Conservation (phyloP, 192 early-diverging fungal species). For the Geranomyces michiganensis region DNA sequence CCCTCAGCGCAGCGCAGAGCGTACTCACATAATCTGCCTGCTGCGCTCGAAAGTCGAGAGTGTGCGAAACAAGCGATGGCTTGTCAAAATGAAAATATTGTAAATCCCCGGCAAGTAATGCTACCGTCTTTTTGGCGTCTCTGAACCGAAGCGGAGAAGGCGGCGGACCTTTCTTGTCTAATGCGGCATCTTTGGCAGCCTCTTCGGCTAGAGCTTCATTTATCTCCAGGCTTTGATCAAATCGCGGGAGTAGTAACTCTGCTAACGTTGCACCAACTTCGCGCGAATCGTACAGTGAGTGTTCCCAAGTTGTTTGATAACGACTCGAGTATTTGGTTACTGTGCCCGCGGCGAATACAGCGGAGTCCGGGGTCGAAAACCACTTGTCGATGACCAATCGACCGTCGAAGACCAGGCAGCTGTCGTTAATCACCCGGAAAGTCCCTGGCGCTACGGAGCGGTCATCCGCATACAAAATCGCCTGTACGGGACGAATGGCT, state of each 20-base stretch:
- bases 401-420: slow-evolving; percentile 57
- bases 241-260: slow-evolving; percentile 44
- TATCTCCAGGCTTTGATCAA: slow-evolving; percentile 38
- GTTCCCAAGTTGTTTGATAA: slow-evolving; percentile 55
- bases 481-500: neutral
- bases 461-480: slow-evolving; percentile 53
- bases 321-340: slow-evolving; percentile 56
- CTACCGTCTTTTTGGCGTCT: slow-evolving; percentile 42
- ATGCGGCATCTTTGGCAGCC: slow-evolving; percentile 4
- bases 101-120: slow-evolving; percentile 42
- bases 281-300: slow-evolving; percentile 45
- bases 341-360: slow-evolving; percentile 54
- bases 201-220: neutral
- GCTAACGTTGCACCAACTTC: slow-evolving; percentile 55
- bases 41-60: slow-evolving; percentile 33
- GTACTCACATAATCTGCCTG: slow-evolving; percentile 45
- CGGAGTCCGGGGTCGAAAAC: slow-evolving; percentile 57
- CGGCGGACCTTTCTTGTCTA: neutral
- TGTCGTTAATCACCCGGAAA: slow-evolving; percentile 56
- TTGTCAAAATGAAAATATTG: slow-evolving; percentile 54
- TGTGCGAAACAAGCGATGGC: slow-evolving; percentile 46
- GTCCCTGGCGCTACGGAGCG: slow-evolving; percentile 44
- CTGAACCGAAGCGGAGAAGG: slow-evolving; percentile 31
- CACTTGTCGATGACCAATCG: slow-evolving; percentile 57
- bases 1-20: neutral